Evolutionary conservation across 2,329 filamentous ascomycete species (phyloP).

Genomic region (Aureobasidium sp.): DNA sequence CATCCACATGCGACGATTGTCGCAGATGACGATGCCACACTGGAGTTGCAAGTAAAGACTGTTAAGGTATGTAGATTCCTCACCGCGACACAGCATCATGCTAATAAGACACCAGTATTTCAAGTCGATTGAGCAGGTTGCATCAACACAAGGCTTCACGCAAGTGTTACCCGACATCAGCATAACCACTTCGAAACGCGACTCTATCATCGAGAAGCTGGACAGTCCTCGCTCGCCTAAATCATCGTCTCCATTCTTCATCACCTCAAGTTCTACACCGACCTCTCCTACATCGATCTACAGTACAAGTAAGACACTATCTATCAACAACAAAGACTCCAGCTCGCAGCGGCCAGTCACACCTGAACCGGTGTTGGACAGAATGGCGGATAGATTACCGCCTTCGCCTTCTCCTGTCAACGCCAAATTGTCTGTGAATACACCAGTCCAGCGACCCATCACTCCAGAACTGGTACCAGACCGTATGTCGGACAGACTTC

Average conservation of each 20-base stretch:
- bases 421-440: background rate
- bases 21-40: constrained; percentile 62
- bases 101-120: constrained; percentile 31
- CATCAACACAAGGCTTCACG: constrained; percentile 35
- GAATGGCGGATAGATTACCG: constrained; percentile 5
- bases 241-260: background rate
- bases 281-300: background rate
- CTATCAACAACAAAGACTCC: background rate
- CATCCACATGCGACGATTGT: constrained; percentile 77
- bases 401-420: background rate
- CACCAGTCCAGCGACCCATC: background rate
- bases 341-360: background rate
- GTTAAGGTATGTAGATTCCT: constrained; percentile 22
- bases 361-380: background rate
- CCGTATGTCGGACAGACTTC: constrained; percentile 1
- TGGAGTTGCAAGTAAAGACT: constrained; percentile 40
- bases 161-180: constrained; percentile 33
- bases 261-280: background rate
- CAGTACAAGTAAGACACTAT: background rate
- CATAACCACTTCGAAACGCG: constrained; percentile 24
- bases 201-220: constrained; percentile 26
- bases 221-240: constrained; percentile 22
- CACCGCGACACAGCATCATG: background rate
- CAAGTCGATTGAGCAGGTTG: constrained; percentile 41
- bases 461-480: constrained; percentile 2